Evolutionary conservation across 1,139 yeast genomes (phyloP), one percentile per base, ranked within the genome.

Genomic region (Candida frijolesensis): DNA sequence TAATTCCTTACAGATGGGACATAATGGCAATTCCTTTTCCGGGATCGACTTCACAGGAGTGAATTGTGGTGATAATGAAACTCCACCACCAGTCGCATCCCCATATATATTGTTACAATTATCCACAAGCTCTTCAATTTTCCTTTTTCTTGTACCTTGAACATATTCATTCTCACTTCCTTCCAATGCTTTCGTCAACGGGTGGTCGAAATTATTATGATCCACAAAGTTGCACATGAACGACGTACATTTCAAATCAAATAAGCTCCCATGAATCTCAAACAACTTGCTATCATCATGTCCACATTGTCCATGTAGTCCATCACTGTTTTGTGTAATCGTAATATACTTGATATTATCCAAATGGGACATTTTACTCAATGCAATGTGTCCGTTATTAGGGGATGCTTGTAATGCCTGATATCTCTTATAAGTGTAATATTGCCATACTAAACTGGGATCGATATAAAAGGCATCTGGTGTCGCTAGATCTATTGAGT

Each of bases 371-470:
- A 89, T 69, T 61, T 76, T 76, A 0, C 92, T 85, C 48, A 90
- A 67, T 2, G 92, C 87, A 46, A 62, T 62, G 62, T 90, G 97
- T 0, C 94, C 96, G 15, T 63, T 65, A 59, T 89, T 89, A 0
- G 97, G 96, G 43, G 65, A 66, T 1, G 94, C 91, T 45, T 68
- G 66, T 48, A 89, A 68, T 0, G 96, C 92, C 42, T 73, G 73
- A 49, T 72, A 76, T 47, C 97, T 66, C 53, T 96, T 71, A 68
- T 84, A 82, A 7, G 91, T 78, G 64, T 90, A 89, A 60, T 87
- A 90, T 61, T 88, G 94, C 97, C 97, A 90, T 3, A 90, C 96
- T 22, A 89, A 72, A 0, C 89, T 89, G 0, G 97, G 96, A 62
- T 89, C 92, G 16, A 77, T 74, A 53, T 84, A 82, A 63, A 90